phyloP scores from a whole-genome alignment of 768 basidiomycete genomes.

The Suillus brevipes region DNA sequence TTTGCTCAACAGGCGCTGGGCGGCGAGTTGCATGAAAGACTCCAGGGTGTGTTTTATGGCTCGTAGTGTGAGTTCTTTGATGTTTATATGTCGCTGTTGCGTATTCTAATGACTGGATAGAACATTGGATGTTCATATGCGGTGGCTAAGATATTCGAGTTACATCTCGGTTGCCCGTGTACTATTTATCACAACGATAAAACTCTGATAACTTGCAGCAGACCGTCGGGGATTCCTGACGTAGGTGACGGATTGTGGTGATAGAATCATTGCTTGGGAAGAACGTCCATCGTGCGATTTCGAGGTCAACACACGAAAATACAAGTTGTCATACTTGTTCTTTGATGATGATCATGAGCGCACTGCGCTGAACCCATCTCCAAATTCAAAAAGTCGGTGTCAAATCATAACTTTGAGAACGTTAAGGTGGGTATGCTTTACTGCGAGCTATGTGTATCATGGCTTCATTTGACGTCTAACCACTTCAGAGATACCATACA shows the following conservation, averaged over 20 bases:
- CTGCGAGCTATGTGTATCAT: background rate
- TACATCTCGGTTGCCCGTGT: background rate
- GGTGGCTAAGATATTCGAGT: background rate
- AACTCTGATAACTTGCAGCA: background rate
- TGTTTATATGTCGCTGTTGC: background rate
- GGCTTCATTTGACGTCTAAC: background rate
- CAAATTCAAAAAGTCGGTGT: background rate
- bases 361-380: background rate
- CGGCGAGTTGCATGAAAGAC: slow-evolving; percentile 7
- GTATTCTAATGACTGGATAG: background rate
- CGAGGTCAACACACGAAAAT: background rate
- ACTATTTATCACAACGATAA: background rate
- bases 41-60: background rate
- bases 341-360: background rate
- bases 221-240: background rate
- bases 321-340: background rate
- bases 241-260: background rate
- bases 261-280: background rate
- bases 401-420: background rate
- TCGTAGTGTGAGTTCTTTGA: background rate
- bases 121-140: background rate
- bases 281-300: background rate
- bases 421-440: background rate
- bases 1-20: slow-evolving; percentile 5
- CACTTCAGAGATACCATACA: background rate